Percentiles rank a stretch among this genome's conserved stretches.
phyloP scores from a whole-genome alignment of 2,329 filamentous ascomycete genomes.

The Microdochium bolleyi region DNA sequence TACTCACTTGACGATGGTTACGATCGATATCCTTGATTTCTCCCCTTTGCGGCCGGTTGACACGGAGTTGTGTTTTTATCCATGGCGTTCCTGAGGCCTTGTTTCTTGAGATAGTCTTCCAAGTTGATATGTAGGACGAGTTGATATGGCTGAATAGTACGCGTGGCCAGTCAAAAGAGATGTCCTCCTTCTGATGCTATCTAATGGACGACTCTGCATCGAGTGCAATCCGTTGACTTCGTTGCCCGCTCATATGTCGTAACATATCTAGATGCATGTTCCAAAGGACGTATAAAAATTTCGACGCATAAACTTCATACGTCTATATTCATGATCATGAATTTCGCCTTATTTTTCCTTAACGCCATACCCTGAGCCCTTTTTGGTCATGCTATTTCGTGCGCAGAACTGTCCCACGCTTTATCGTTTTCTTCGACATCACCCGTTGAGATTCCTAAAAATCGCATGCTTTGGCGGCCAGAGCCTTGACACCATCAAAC shows the following conservation, averaged over 20 bases:
- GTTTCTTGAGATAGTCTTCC: neutral
- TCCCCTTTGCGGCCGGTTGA: neutral
- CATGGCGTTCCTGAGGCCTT: neutral
- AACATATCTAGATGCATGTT: too few species aligned
- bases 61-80: neutral
- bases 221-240: too few species aligned
- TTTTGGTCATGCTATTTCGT: neutral
- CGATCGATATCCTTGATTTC: neutral
- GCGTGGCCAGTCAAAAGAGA: too few species aligned
- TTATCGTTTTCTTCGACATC: neutral
- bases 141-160: too few species aligned
- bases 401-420: neutral
- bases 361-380: neutral
- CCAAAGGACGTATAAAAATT: too few species aligned
- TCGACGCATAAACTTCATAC: too few species aligned
- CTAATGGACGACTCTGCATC: too few species aligned
- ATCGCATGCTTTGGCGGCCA: slow-evolving; percentile 70
- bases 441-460: slow-evolving; percentile 12
- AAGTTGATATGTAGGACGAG: too few species aligned
- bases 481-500: slow-evolving; percentile 76
- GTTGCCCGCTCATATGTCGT: too few species aligned
- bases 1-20: neutral
- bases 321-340: neutral
- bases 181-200: too few species aligned
- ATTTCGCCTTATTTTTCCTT: neutral